These are phyloP conservation scores for Phytophthora nicotianae DNA, from an alignment of 352 stramenopile species.

Conservation along the genomic window DNA sequence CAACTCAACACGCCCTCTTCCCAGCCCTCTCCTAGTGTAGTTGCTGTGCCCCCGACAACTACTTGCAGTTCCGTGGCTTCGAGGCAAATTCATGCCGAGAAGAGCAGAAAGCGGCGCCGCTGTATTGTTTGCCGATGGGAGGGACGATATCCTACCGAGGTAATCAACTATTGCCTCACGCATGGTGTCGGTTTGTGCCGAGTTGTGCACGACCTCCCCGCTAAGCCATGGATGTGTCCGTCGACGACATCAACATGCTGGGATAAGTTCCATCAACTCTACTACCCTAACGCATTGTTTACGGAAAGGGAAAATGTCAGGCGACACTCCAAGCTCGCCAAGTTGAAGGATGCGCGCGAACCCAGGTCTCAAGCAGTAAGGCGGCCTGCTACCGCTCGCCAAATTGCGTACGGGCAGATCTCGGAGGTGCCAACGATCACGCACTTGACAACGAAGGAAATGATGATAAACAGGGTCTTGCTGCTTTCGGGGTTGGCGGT, in stretches of 20 bases:
- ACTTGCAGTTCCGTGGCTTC: background rate
- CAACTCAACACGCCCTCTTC: constrained; percentile 1
- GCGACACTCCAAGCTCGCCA: constrained; percentile 5
- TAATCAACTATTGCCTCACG: constrained; percentile 5
- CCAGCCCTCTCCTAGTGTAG: background rate
- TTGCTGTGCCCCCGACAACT: background rate
- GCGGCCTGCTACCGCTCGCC: no score
- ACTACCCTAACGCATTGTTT: constrained; percentile 5
- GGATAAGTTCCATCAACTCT: constrained; percentile 10
- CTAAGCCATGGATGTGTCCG: constrained; percentile 1
- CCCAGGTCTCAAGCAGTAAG: background rate
- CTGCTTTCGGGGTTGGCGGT: no score
- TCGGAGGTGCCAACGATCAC: no score
- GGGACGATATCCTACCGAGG: constrained; percentile 11
- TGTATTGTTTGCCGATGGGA: constrained; percentile 1
- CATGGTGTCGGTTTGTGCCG: constrained; percentile 1
- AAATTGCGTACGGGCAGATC: no score
- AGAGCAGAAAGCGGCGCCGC: constrained; percentile 3
- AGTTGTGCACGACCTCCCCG: background rate
- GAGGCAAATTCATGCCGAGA: constrained; percentile 7
- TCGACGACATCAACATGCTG: constrained; percentile 1
- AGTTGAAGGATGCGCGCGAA: background rate
- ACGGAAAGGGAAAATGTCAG: constrained; percentile 2
- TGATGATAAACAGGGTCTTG: no score
- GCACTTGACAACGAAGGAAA: no score